A percentile compares a stretch with the other conserved stretches of the same genome.
Evolutionary conservation across 2,329 filamentous ascomycete genomes (phyloP).

Genomic region (Erysiphe pisi): DNA sequence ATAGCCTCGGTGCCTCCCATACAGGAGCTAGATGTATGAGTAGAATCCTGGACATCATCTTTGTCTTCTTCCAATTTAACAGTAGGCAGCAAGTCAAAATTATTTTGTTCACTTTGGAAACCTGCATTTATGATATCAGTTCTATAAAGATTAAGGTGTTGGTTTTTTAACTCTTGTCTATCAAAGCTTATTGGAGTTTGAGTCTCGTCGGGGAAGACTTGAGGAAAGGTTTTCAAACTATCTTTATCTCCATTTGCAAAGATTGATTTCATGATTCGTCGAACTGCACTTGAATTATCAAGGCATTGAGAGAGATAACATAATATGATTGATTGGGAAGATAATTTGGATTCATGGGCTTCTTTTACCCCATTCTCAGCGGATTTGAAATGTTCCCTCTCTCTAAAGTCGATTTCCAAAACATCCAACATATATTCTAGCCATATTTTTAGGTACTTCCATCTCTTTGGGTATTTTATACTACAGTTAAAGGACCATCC

Average conservation of each 20-base stretch:
- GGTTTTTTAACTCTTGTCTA: conserved; percentile 40
- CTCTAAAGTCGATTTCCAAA: conserved; percentile 59
- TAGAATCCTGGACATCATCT: conserved; percentile 26
- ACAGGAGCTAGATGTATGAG: conserved; percentile 30
- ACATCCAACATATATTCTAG: conserved; percentile 68
- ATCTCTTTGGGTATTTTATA: conserved; percentile 57
- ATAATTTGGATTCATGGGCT: conserved; percentile 35
- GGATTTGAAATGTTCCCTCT: conserved; percentile 45
- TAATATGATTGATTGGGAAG: conserved; percentile 49
- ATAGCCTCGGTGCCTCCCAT: conserved; percentile 35
- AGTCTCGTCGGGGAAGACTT: conserved; percentile 59
- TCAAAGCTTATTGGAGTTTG: conserved; percentile 40
- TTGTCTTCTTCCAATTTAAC: conserved; percentile 26
- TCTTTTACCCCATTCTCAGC: conserved; percentile 31
- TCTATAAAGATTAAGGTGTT: neutral
- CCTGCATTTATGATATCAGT: conserved; percentile 35
- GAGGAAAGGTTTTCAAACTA: conserved; percentile 47
- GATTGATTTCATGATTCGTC: conserved; percentile 53
- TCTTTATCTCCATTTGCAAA: conserved; percentile 54
- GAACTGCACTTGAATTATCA: conserved; percentile 39
- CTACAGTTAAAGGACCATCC: conserved; percentile 95
- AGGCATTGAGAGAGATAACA: conserved; percentile 40
- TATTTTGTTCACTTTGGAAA: conserved; percentile 28
- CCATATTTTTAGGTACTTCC: conserved; percentile 74
- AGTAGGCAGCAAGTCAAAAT: neutral